Evolutionary conservation across 768 basidiomycete genomes (phyloP).

Genomic region (Phylloporus sp.): DNA sequence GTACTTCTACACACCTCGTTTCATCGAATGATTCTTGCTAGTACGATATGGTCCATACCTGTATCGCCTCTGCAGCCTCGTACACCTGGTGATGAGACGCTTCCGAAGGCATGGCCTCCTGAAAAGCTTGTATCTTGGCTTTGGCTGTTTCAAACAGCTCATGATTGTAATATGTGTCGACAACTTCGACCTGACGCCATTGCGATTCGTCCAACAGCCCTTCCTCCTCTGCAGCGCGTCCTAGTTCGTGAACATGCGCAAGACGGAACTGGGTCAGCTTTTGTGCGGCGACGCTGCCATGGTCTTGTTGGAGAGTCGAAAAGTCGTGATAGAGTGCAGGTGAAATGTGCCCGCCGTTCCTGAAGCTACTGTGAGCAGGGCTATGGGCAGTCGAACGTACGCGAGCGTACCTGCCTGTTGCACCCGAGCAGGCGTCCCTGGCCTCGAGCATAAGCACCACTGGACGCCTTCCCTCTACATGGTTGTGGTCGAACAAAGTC

Average conservation of each 20-base stretch:
- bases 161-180: slow-evolving; percentile 51
- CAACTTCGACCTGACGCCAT: slow-evolving; percentile 52
- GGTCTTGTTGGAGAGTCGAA: slow-evolving; percentile 37
- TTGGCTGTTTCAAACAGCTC: slow-evolving; percentile 42
- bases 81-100: slow-evolving; percentile 31
- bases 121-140: slow-evolving; percentile 41
- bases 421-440: slow-evolving; percentile 69
- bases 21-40: neutral
- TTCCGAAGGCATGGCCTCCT: slow-evolving; percentile 49
- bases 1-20: slow-evolving; percentile 37
- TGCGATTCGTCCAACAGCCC: slow-evolving; percentile 50
- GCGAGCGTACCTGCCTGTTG: slow-evolving; percentile 60
- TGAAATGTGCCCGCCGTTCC: slow-evolving; percentile 70
- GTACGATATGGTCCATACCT: slow-evolving; percentile 16
- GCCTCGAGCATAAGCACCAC: slow-evolving; percentile 78
- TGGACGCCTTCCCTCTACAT: slow-evolving; percentile 26
- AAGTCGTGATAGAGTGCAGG: slow-evolving; percentile 62
- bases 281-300: slow-evolving; percentile 46
- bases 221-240: slow-evolving; percentile 51
- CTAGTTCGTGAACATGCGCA: slow-evolving; percentile 50
- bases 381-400: neutral
- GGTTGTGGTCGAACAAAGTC: slow-evolving; percentile 41
- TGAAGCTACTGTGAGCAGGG: neutral
- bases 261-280: slow-evolving; percentile 59
- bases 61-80: slow-evolving; percentile 32